Evolutionary conservation across 202 grass and related monocot genomes (phyloP).

Genomic region (Eragrostis tef): DNA sequence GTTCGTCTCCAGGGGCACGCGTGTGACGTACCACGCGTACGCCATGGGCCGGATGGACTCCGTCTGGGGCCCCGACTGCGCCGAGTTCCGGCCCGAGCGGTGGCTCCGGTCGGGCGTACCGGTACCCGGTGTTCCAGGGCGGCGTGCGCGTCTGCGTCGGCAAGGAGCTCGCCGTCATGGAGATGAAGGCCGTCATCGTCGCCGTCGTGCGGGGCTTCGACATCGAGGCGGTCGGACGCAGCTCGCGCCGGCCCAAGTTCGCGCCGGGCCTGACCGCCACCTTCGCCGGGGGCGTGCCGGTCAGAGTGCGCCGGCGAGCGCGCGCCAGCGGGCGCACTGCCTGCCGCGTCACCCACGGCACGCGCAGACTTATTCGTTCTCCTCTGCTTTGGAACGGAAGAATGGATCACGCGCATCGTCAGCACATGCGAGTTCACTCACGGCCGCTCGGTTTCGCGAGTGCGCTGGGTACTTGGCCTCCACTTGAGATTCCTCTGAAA

Average conservation of each 20-base stretch:
- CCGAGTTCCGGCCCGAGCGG: conserved; percentile 64
- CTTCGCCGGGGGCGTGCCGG: conserved; percentile 64
- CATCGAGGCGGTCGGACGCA: conserved; percentile 60
- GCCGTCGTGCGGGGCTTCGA: conserved; percentile 69
- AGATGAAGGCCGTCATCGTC: conserved; percentile 80
- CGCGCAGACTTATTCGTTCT: conserved; percentile 32
- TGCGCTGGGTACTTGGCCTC: conserved; percentile 45
- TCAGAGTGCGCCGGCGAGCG: conserved; percentile 61
- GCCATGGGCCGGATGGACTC: conserved; percentile 87
- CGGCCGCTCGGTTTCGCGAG: conserved; percentile 22
- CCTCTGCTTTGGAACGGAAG: conserved; percentile 20
- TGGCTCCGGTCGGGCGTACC: conserved; percentile 63
- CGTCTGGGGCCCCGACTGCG: conserved; percentile 73
- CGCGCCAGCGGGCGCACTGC: conserved; percentile 1
- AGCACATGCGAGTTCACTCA: conserved; percentile 9
- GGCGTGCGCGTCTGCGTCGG: conserved; percentile 79
- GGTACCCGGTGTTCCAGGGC: conserved; percentile 81
- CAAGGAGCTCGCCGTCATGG: conserved; percentile 77
- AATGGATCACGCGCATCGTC: conserved; percentile 27
- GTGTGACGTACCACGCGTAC: conserved; percentile 85
- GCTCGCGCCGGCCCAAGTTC: conserved; percentile 60
- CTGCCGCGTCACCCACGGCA: conserved; percentile 18
- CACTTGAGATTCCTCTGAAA: conserved; percentile 32
- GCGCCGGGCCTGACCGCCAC: conserved; percentile 63
- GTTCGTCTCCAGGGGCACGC: conserved; percentile 56